Percentiles rank a stretch among this genome's conserved stretches.
These are phyloP conservation scores for Geotrichum aggregatum DNA, from an alignment of 1,139 yeast genomes.

Conservation along the genomic window DNA sequence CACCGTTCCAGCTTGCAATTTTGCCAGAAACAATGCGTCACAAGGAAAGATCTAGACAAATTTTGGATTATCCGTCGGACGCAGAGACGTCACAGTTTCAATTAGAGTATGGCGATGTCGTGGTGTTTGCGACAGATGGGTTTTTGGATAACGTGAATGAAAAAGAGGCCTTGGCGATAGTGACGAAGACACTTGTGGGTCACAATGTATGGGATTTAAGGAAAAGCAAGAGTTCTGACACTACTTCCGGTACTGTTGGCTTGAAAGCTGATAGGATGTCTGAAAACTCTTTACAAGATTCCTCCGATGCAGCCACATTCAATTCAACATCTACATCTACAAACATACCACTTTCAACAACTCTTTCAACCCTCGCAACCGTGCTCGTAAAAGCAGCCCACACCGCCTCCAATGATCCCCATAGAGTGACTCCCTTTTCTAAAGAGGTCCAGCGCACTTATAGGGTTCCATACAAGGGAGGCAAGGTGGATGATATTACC, in stretches of 20 bases:
- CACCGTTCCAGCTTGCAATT: slow-evolving; percentile 85
- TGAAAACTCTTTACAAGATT: too few species aligned
- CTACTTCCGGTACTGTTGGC: too few species aligned
- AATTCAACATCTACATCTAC: slow-evolving; percentile 19
- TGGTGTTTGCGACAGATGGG: slow-evolving; percentile 90
- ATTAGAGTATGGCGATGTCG: slow-evolving; percentile 59
- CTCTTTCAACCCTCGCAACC: slow-evolving; percentile 43
- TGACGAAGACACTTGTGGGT: slow-evolving; percentile 33
- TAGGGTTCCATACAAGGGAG: slow-evolving; percentile 78
- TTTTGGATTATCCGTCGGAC: slow-evolving; percentile 50
- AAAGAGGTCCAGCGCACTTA: slow-evolving; percentile 57
- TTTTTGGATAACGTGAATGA: slow-evolving; percentile 79
- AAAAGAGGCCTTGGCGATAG: slow-evolving; percentile 59
- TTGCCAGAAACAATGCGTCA: slow-evolving; percentile 64
- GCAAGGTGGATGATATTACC: slow-evolving; percentile 93
- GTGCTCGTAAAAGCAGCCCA: slow-evolving; percentile 65
- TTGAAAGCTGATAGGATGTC: too few species aligned
- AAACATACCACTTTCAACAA: slow-evolving; percentile 30
- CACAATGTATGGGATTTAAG: slow-evolving; percentile 16
- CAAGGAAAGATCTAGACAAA: slow-evolving; percentile 54
- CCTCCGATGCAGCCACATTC: slow-evolving; percentile 15
- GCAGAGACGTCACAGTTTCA: slow-evolving; percentile 42
- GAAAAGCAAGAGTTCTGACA: too few species aligned
- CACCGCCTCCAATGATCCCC: slow-evolving; percentile 63
- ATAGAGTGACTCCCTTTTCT: slow-evolving; percentile 81